Evolutionary conservation across 2,329 filamentous ascomycete species (phyloP), one percentile per base, ranked within the genome.

Genomic region (Paraconiothyrium brasiliense): DNA sequence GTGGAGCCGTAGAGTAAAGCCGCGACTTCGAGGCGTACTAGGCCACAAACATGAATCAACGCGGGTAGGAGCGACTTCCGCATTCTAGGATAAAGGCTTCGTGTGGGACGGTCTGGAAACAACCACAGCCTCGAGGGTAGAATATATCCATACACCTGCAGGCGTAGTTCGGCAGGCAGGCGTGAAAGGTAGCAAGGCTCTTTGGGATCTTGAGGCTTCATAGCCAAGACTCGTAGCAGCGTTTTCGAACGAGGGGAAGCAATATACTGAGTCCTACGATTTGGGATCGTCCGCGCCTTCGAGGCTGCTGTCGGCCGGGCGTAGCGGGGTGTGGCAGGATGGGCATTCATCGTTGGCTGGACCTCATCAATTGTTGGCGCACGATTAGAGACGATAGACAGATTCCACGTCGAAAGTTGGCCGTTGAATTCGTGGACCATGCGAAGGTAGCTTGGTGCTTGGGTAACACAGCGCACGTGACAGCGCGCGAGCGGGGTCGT

Each of bases 401-500:
- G 20, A 20, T 20, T 20, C 20, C 20, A 20, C 20, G 20, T 20
- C 20, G 20, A 20, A 20, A 20, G 20, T 20, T 20, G 20, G 20
- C 20, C 20, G 20, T 20, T 20, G 20, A 20, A 20, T 20, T 20
- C 20, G 20, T 20, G 20, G 20, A 20, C 20, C 20, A 20, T 20
- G 20, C 20, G 20, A 20, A 20, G 16, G 39, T 20, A 41, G 16
- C 14, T 41, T n/a, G 16, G 13, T 4, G 13, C 13, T 5, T 41
- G 39, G 16, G 20, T 22, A 48, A 6, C 9, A 11, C 10, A 14
- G 20, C 35, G 41, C 63, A 65, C 64, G 66, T 71, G 70, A 67
- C 32, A 58, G 43, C 70, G 71, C 6, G 27, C 27, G 27, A 30
- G 27, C 57, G 71, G 62, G 62, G 57, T 61, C 71, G 70, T 64